Percentiles rank a stretch among this genome's conserved stretches.
Conservation (phyloP, 1,139 yeast species). For the Sugiyamaella paludigena region DNA sequence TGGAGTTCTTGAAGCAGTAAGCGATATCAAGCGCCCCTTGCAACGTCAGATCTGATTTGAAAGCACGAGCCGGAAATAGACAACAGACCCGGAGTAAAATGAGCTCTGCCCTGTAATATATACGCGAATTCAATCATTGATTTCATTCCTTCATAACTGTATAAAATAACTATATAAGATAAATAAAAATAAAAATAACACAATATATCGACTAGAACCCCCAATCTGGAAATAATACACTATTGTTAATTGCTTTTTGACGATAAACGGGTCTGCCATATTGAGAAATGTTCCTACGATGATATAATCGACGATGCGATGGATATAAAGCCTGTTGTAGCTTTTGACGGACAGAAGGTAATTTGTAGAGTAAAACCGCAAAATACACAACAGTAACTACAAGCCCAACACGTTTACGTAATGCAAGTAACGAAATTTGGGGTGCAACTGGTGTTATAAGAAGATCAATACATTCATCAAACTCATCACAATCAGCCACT, state of each 20-base stretch:
- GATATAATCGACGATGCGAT: constrained; percentile 3
- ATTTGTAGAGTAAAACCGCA: constrained; percentile 10
- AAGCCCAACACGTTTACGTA: constrained; percentile 7
- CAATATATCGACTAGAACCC: constrained; percentile 12
- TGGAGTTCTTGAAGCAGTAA: no score
- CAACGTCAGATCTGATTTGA: no score
- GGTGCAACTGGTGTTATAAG: constrained; percentile 7
- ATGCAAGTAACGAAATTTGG: background rate
- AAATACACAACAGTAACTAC: constrained; percentile 13
- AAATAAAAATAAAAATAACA: background rate
- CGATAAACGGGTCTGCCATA: constrained; percentile 5
- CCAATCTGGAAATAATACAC: constrained; percentile 14
- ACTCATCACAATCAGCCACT: constrained; percentile 6
- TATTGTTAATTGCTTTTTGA: background rate
- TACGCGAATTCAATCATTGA: background rate
- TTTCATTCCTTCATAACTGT: constrained; percentile 1
- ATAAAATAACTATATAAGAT: background rate
- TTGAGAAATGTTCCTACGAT: constrained; percentile 6
- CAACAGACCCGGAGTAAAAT: no score
- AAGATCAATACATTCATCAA: constrained; percentile 15
- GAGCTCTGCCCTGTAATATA: no score
- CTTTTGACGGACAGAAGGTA: constrained; percentile 1
- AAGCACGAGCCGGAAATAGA: no score
- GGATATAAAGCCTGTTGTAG: constrained; percentile 5
- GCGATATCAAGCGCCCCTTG: no score